These are phyloP conservation scores for Xerocomus minutiporus DNA, from an alignment of 1,284 basidiomycete species.

Conservation along the genomic window DNA sequence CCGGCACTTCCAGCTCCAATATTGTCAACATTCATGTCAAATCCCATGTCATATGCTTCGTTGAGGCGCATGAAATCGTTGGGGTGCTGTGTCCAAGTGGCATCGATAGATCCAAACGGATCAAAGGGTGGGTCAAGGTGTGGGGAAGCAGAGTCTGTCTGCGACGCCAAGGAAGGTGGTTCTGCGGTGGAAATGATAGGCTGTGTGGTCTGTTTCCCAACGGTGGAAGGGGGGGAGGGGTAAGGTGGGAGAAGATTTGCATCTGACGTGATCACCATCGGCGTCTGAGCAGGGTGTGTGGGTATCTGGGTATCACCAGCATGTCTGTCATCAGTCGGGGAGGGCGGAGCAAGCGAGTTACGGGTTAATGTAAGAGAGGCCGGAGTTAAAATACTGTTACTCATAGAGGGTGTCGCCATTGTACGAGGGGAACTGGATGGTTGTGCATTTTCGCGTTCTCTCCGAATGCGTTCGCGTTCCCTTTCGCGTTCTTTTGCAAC, in stretches of 20 bases:
- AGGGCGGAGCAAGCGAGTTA: conserved; percentile 14
- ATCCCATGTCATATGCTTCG: conserved; percentile 42
- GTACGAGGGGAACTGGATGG: conserved; percentile 36
- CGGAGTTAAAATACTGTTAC: conserved; percentile 15
- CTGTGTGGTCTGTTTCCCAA: conserved; percentile 26
- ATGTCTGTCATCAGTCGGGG: conserved; percentile 20
- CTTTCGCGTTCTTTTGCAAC: conserved; percentile 66
- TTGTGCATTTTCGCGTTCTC: conserved; percentile 54
- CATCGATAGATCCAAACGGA: conserved; percentile 39
- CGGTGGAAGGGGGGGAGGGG: conserved; percentile 53
- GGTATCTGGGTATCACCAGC: conserved; percentile 18
- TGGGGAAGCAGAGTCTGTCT: conserved; percentile 15
- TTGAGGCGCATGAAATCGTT: conserved; percentile 44
- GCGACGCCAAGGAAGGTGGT: conserved; percentile 9
- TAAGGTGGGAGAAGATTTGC: conserved; percentile 36
- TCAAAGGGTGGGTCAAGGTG: conserved; percentile 27
- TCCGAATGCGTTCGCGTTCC: conserved; percentile 65
- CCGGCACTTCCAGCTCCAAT: conserved; percentile 32
- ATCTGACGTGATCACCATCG: conserved; percentile 15
- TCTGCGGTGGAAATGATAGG: conserved; percentile 2
- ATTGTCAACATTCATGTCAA: conserved; percentile 43
- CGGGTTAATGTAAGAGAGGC: conserved; percentile 6
- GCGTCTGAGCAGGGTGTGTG: conserved; percentile 9
- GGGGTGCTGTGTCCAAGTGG: conserved; percentile 40
- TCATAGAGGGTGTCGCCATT: conserved; percentile 26